Evolutionary conservation across 352 stramenopile genomes (phyloP).

Genomic region (Phytopythium cucurbitacearum): DNA sequence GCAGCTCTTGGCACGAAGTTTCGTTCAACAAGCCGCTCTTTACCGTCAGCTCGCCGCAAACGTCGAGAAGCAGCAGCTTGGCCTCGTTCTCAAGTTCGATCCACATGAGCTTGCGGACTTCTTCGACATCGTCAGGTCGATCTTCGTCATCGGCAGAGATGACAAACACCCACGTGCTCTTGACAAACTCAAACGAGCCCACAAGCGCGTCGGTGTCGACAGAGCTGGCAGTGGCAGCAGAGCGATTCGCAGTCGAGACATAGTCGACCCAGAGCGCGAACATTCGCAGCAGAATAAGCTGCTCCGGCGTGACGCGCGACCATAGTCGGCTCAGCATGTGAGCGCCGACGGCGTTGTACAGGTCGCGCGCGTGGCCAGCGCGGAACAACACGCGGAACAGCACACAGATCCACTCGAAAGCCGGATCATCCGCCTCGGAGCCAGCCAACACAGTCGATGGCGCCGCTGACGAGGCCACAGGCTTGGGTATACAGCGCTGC

Average conservation of each 20-base stretch:
- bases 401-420: slow-evolving; percentile 76
- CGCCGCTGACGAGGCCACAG: slow-evolving; percentile 1
- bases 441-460: no score
- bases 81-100: slow-evolving; percentile 68
- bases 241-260: slow-evolving; percentile 7
- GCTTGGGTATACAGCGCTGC: slow-evolving; percentile 61
- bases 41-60: slow-evolving; percentile 56
- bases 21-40: slow-evolving; percentile 8
- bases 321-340: slow-evolving; percentile 77
- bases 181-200: slow-evolving; percentile 47
- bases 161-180: slow-evolving; percentile 49
- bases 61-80: slow-evolving; percentile 70
- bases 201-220: slow-evolving; percentile 8
- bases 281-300: slow-evolving; percentile 78
- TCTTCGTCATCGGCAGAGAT: slow-evolving; percentile 43
- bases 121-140: slow-evolving; percentile 49
- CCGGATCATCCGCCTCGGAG: slow-evolving; percentile 42
- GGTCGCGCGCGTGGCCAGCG: slow-evolving; percentile 31
- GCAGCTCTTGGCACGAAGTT: slow-evolving; percentile 13
- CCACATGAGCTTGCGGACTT: slow-evolving; percentile 68
- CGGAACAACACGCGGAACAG: slow-evolving; percentile 63
- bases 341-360: slow-evolving; percentile 71
- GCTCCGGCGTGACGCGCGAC: slow-evolving; percentile 76
- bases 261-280: slow-evolving; percentile 50
- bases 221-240: background rate